Conservation (phyloP, 1,284 basidiomycete genomes). For the Irpex rosettiformis region DNA sequence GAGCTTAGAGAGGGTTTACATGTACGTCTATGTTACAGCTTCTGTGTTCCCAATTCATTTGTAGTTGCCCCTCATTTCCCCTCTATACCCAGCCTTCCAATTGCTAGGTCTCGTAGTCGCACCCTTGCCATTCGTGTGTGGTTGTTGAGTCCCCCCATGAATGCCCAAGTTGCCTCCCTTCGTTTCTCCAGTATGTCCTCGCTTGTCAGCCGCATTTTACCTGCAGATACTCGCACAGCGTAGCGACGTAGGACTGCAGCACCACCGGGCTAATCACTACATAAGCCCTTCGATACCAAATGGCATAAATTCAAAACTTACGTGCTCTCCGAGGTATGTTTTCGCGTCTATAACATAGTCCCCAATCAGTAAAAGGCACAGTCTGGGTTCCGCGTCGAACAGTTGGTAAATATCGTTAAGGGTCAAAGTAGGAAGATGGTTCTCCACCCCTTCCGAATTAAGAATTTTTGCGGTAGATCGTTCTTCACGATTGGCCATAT, state of each 20-base stretch:
- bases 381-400: conserved; percentile 30
- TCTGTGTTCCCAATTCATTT: not conserved
- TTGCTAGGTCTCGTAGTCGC: conserved; percentile 46
- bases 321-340: conserved; percentile 64
- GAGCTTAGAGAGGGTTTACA: not conserved
- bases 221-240: conserved; percentile 29
- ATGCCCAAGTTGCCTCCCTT: conserved; percentile 60
- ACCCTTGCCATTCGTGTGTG: conserved; percentile 62
- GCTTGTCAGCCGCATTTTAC: conserved; percentile 13
- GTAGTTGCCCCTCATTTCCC: not conserved
- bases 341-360: conserved; percentile 65
- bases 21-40: not conserved
- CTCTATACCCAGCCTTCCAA: conserved; percentile 36
- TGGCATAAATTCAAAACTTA: conserved; percentile 30
- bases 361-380: conserved; percentile 55
- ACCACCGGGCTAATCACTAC: conserved; percentile 48
- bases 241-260: conserved; percentile 44
- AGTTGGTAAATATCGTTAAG: conserved; percentile 29
- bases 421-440: conserved; percentile 11
- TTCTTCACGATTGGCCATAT: conserved; percentile 49
- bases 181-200: not conserved
- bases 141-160: conserved; percentile 70
- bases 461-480: conserved; percentile 25
- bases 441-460: not conserved
- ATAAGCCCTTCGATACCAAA: conserved; percentile 6